Evolutionary conservation across 192 early-diverging fungal species (phyloP).

Genomic region (Backusella luteola): DNA sequence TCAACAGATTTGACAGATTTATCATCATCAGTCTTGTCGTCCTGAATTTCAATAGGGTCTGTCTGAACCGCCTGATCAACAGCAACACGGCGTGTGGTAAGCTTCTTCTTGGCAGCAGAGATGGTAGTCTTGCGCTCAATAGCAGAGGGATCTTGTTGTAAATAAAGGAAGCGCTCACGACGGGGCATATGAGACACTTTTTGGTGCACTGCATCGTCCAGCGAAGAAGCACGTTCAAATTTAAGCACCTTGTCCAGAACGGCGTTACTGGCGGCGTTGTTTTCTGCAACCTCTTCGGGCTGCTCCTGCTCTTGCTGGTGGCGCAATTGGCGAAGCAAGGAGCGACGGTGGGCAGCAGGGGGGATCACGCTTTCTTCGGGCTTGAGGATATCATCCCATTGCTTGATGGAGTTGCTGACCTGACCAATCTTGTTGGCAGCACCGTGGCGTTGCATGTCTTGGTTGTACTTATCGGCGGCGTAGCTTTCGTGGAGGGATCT

Average conservation of each 20-base stretch:
- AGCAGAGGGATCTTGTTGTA: constrained; percentile 18
- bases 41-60: constrained; percentile 1
- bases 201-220: constrained; percentile 17
- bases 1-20: not conserved
- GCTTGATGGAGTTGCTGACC: constrained; percentile 28
- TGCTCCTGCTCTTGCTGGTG: constrained; percentile 1
- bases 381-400: constrained; percentile 33
- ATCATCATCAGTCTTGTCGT: not conserved
- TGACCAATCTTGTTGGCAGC: constrained; percentile 5
- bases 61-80: constrained; percentile 22
- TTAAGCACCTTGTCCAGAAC: constrained; percentile 34
- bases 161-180: constrained; percentile 18
- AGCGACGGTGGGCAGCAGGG: not conserved
- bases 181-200: constrained; percentile 15
- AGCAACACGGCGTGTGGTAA: not conserved
- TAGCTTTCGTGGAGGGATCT: constrained; percentile 24
- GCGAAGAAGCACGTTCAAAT: constrained; percentile 22
- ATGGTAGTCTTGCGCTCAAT: constrained; percentile 14
- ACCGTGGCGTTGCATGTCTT: not conserved
- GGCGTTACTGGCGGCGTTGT: constrained; percentile 7
- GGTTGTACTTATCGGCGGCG: constrained; percentile 16
- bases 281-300: not conserved
- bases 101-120: not conserved
- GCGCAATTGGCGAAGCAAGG: not conserved
- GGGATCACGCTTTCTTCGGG: constrained; percentile 5